Evolutionary conservation across 495 filamentous ascomycete genomes (phyloP), one percentile per base, ranked within the genome.

Genomic region (Massariosphaeria phaeospora): DNA sequence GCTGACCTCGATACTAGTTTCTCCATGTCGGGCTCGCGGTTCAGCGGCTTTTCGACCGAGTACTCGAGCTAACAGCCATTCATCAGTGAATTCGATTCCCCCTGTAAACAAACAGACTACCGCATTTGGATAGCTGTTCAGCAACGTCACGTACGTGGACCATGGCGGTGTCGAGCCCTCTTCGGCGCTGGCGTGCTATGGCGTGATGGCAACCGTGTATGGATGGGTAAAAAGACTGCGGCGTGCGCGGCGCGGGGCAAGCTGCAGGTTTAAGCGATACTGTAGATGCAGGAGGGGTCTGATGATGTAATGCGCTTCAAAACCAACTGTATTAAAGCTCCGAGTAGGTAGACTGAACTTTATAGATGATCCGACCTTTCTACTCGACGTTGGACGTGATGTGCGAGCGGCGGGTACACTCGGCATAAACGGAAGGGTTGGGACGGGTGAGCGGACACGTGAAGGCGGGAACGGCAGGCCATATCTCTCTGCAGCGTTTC

Each of bases 11-110:
- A 61, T 13, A 75, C 52, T 12, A 76, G 60, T 35, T 69, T 58
- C 56, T 72, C 61, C 9, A 71, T 29, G 5, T 65, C 47, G 21
- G 73, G 74, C 52, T 78, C 75, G 3, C 70, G 67, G 54, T 78
- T 76, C 24, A 78, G 47, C 6, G 74, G 75, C 20, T 72, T 57
- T 24, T 72, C 59, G 24, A 66, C 59, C 7, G 70, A 66, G 46
- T 72, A 70, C 23, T 72, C 68, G 25, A 65, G 35, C 54, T 69
- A 42, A 44, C 57, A n/a, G 23, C 23, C 6, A 17, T 12, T 29
- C 12, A 17, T 20, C 31, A 45, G n/a, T 21, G 41, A 26, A 6
- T 7, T 43, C 9, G 10, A 11, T 11, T 3, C 24, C n/a, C 5
- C 9, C 3, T 25, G 8, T 17, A 6, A 52, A 25, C 48, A 29